Percentiles rank a stretch among this genome's conserved stretches.
phyloP scores from a whole-genome alignment of 176 grass and related monocot genomes.

The Secale cereale region DNA sequence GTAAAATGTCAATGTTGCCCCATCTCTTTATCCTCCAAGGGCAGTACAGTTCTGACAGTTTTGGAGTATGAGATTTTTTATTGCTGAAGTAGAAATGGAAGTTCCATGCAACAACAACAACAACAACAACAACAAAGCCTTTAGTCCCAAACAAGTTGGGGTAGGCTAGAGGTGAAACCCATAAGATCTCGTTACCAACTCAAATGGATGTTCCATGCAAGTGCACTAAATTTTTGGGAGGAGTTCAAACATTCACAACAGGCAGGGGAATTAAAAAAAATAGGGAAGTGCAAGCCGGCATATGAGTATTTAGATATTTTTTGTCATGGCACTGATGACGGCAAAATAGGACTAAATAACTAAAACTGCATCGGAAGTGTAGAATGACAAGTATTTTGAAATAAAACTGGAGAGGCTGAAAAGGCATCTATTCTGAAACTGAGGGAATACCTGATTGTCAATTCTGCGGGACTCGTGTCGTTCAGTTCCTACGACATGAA shows the following conservation, averaged over 20 bases:
- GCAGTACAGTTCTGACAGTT: not conserved
- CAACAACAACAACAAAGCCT: no score
- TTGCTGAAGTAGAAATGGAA: not conserved
- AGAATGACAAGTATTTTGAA: not conserved
- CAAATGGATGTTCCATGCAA: not conserved
- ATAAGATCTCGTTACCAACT: no score
- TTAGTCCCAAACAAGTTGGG: no score
- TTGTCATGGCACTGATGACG: not conserved
- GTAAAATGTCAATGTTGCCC: not conserved
- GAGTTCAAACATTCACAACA: not conserved
- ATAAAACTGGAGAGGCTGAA: not conserved
- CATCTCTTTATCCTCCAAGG: not conserved
- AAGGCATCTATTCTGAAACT: not conserved
- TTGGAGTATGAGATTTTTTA: not conserved
- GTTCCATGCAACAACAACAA: not conserved
- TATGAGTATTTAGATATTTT: not conserved
- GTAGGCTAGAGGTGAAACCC: no score
- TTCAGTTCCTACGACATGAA: conserved; percentile 95
- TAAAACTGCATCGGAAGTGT: not conserved
- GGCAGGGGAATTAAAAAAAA: not conserved
- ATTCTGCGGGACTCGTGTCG: conserved; percentile 97
- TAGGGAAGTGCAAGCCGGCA: not conserved
- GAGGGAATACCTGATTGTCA: conserved; percentile 73
- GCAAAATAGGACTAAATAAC: not conserved
- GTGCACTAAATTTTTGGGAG: not conserved